Conservation (phyloP, 2,329 filamentous ascomycete genomes). For the Claviceps quebecensis region DNA sequence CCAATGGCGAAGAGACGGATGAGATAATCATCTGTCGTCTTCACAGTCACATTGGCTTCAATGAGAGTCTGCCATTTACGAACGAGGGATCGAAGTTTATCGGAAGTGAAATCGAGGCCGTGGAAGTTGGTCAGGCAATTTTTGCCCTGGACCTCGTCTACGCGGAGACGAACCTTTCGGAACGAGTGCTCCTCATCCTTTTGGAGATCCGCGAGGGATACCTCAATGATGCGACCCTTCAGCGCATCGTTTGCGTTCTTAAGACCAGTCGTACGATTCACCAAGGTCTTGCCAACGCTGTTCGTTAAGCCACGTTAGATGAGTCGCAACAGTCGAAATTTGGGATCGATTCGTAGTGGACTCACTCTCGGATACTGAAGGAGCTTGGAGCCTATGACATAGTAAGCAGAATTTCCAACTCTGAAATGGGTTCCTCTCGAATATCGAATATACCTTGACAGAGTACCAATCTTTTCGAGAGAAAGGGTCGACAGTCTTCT, state of each 20-base stretch:
- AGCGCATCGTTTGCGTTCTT: constrained; percentile 99
- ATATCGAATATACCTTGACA: constrained; percentile 56
- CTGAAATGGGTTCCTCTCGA: too few relatives aligned
- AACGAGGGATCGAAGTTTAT: constrained; percentile 98
- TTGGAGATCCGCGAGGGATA: constrained; percentile 96
- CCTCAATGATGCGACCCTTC: constrained; percentile 98
- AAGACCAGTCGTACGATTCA: constrained; percentile 98
- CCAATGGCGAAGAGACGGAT: constrained; percentile 97
- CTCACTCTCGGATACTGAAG: constrained; percentile 95
- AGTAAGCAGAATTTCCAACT: constrained; percentile 6
- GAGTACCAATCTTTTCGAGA: constrained; percentile 98
- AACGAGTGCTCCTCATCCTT: constrained; percentile 99
- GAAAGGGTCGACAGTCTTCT: constrained; percentile 97
- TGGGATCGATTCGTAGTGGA: constrained; percentile 8
- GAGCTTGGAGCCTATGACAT: constrained; percentile 67
- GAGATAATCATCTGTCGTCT: constrained; percentile 99
- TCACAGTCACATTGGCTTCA: constrained; percentile 98
- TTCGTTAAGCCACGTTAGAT: constrained; percentile 4
- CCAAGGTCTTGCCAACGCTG: constrained; percentile 98
- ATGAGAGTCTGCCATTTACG: constrained; percentile 99
- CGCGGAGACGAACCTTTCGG: constrained; percentile 98
- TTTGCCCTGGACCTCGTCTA: constrained; percentile 99
- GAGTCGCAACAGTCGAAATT: neutral
- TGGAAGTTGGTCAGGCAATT: constrained; percentile 99
- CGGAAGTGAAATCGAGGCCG: constrained; percentile 98